Evolutionary conservation across 2,329 filamentous ascomycete species (phyloP), one percentile per base, ranked within the genome.

Genomic region (Macrophomina phaseolina): DNA sequence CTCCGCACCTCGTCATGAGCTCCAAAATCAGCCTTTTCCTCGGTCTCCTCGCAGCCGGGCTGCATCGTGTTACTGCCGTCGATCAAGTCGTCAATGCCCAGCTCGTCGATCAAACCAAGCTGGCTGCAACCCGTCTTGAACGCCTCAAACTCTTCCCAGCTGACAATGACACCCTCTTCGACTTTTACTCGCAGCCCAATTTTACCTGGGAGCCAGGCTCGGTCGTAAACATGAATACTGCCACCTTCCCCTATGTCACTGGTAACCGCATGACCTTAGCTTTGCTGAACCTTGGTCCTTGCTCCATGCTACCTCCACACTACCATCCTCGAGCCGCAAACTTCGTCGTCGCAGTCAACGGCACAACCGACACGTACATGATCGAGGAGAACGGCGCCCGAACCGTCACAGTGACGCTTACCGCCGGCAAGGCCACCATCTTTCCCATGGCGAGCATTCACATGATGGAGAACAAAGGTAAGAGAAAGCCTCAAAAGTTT

Each of bases 321-420:
- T 76, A 80, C 30, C 84, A 86, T 68, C 81, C 82, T 1, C 77
- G 84, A 6, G 84, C 82, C 2, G 77, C 79, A 28, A 86, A 86
- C 68, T 78, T 80, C 45, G 83, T 85, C 12, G 78, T 84, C 5
- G 79, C 80, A 0, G 74, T 84, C 23, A 73, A 75, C 18, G 84
- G 83, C n/a, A 82, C 79, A 46, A 85, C 81, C 5, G 81, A 80
- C 49, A 85, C 82, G 9, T 85, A 78, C 71, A 85, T 85, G 82
- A 79, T 81, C 51, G 77, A 81, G 64, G 84, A 86, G 73, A 86
- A 86, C 67, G 83, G 83, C 2, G 83, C 81, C 0, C 74, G 75
- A 8, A 75, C 79, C 1, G 76, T 85, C 4, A 77, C 70, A 38
- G 76, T 79, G 16, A 77, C 75, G 1, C 74, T 86, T 45, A 77